Evolutionary conservation across 2,329 filamentous ascomycete genomes (phyloP).

Genomic region (Dactylonectria macrodidyma): DNA sequence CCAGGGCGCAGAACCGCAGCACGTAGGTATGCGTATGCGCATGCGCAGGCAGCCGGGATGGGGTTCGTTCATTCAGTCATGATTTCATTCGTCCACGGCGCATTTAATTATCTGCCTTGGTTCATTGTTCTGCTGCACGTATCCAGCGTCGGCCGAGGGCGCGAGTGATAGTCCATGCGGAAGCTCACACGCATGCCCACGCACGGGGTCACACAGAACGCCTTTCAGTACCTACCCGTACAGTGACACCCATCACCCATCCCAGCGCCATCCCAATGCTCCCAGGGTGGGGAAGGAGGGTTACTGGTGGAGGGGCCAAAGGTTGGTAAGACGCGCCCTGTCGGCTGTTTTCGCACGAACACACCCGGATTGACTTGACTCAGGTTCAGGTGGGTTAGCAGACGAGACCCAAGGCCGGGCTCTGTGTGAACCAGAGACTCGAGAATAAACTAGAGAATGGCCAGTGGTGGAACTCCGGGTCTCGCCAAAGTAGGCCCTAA

Average conservation of each 20-base stretch:
- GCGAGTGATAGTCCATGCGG: conserved; percentile 11
- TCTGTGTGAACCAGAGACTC: neutral
- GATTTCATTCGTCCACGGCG: conserved; percentile 15
- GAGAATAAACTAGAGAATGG: conserved; percentile 11
- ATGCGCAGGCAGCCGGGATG: conserved; percentile 11
- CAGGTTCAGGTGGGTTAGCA: conserved; percentile 14
- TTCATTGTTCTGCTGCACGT: conserved; percentile 6
- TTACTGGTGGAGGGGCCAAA: conserved; percentile 4
- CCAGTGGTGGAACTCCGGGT: conserved; percentile 20
- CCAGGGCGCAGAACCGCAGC: conserved; percentile 12
- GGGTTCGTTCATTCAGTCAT: conserved; percentile 18
- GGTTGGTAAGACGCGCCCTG: conserved; percentile 19
- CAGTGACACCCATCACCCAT: conserved; percentile 13
- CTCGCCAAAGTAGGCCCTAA: conserved; percentile 15
- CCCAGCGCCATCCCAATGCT: neutral
- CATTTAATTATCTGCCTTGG: conserved; percentile 11
- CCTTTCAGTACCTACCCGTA: neutral
- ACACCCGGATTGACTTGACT: conserved; percentile 10
- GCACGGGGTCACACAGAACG: neutral
- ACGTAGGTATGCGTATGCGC: conserved; percentile 21
- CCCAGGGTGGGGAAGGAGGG: no score
- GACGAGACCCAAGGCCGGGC: conserved; percentile 1
- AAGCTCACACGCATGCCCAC: neutral
- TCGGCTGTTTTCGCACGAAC: conserved; percentile 8
- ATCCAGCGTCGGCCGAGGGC: conserved; percentile 5